phyloP scores from a whole-genome alignment of 768 basidiomycete species.

The Rhodotorula paludigena region DNA sequence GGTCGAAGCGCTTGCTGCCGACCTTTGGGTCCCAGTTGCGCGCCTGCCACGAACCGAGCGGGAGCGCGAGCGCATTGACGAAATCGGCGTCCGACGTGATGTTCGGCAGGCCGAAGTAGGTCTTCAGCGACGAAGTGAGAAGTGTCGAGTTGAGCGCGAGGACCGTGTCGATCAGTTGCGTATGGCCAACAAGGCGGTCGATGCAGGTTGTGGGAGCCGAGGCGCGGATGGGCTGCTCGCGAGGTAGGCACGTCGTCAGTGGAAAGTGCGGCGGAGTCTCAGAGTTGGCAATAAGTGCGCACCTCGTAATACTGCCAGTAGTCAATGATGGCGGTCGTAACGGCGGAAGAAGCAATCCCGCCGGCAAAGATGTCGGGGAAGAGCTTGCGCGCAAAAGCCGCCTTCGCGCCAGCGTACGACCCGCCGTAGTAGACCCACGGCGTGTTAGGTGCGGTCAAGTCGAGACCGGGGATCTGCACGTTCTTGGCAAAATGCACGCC shows the following conservation, averaged over 20 bases:
- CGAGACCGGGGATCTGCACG: conserved; percentile 66
- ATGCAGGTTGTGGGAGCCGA: conserved; percentile 22
- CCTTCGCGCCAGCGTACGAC: conserved; percentile 64
- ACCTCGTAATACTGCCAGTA: conserved; percentile 84
- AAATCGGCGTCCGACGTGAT: conserved; percentile 74
- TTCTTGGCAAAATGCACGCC: conserved; percentile 84
- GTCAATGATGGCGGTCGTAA: conserved; percentile 73
- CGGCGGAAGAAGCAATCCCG: conserved; percentile 82
- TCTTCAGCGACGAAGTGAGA: conserved; percentile 59
- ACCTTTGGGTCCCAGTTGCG: conserved; percentile 80
- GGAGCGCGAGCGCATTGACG: conserved; percentile 62
- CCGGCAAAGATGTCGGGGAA: conserved; percentile 86
- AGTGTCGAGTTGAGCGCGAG: conserved; percentile 51
- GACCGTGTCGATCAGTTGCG: conserved; percentile 60
- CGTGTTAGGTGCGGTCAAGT: conserved; percentile 51
- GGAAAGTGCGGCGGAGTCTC: conserved; percentile 45
- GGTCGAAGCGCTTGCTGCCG: conserved; percentile 60
- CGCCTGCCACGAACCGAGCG: conserved; percentile 70
- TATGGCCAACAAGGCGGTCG: conserved; percentile 37
- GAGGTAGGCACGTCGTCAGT: conserved; percentile 29
- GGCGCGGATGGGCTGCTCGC: conserved; percentile 27
- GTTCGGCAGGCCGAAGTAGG: conserved; percentile 66
- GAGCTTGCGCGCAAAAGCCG: conserved; percentile 81
- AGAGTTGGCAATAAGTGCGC: conserved; percentile 53
- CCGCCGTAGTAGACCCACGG: conserved; percentile 69